A percentile compares a stretch with the other conserved stretches of the same genome.
phyloP scores from a whole-genome alignment of 257 asterid species.

The Eustoma russellianum region DNA sequence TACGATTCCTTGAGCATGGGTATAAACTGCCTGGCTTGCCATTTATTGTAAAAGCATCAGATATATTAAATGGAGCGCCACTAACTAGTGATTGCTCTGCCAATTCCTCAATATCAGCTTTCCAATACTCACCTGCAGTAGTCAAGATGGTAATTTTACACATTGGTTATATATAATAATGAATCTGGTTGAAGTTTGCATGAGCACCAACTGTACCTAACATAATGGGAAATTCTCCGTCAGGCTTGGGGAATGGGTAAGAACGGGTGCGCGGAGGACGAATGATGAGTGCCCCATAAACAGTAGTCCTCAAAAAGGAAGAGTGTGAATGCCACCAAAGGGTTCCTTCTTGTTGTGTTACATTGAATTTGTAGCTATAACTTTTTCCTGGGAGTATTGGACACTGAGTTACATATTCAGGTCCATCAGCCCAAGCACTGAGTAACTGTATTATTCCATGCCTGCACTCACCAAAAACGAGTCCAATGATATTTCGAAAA shows the following conservation, averaged over 20 bases:
- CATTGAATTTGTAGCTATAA: slow-evolving; percentile 42
- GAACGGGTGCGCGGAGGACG: slow-evolving; percentile 33
- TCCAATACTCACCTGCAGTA: slow-evolving; percentile 56
- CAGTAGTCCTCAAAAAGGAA: slow-evolving; percentile 46
- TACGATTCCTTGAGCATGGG: slow-evolving; percentile 42
- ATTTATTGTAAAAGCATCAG: slow-evolving; percentile 52
- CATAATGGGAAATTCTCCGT: slow-evolving; percentile 38
- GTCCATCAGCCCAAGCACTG: slow-evolving; percentile 65
- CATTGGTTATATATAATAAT: too few relatives aligned
- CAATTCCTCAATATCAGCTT: slow-evolving; percentile 36
- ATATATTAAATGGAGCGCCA: slow-evolving; percentile 31
- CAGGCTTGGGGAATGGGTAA: slow-evolving; percentile 52
- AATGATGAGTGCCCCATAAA: slow-evolving; percentile 51
- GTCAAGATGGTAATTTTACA: too few relatives aligned
- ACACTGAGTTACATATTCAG: slow-evolving; percentile 47
- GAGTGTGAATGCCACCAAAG: slow-evolving; percentile 65
- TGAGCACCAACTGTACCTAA: slow-evolving; percentile 22
- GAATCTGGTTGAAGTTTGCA: too few relatives aligned
- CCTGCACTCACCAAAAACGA: slow-evolving; percentile 12
- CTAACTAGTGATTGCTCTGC: slow-evolving; percentile 30
- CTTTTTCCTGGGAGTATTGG: slow-evolving; percentile 46
- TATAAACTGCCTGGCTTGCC: slow-evolving; percentile 53
- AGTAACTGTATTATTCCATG: slow-evolving; percentile 44
- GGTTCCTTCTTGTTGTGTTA: slow-evolving; percentile 44
- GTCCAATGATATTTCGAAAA: too few relatives aligned